Evolutionary conservation across 768 basidiomycete species (phyloP).

Genomic region (Lactarius pseudohatsudake): DNA sequence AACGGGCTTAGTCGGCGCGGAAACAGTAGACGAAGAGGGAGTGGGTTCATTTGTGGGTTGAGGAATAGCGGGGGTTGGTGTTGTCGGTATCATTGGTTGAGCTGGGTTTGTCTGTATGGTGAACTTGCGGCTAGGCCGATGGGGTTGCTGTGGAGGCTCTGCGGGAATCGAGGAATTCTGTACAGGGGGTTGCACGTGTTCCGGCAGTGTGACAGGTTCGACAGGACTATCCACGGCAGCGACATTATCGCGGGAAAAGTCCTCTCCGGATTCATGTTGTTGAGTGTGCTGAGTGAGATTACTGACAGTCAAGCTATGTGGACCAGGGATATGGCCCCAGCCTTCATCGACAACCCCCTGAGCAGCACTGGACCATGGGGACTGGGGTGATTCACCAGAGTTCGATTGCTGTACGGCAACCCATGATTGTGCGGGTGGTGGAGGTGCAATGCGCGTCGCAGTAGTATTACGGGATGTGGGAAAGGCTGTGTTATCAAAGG

Average conservation of each 20-base stretch:
- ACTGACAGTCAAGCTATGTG: conserved; percentile 54
- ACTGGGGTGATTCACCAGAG: conserved; percentile 35
- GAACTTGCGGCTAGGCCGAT: conserved; percentile 27
- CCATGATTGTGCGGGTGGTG: conserved; percentile 30
- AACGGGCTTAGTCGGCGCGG: conserved; percentile 48
- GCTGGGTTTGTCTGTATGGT: conserved; percentile 25
- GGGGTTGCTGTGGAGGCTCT: conserved; percentile 32
- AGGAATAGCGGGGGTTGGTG: conserved; percentile 22
- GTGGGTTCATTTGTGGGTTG: conserved; percentile 27
- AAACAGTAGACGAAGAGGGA: conserved; percentile 30
- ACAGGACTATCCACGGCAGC: conserved; percentile 28
- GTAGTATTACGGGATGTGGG: conserved; percentile 29
- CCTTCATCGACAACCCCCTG: conserved; percentile 46
- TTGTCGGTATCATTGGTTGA: conserved; percentile 24
- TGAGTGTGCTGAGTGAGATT: conserved; percentile 62
- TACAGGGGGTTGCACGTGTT: conserved; percentile 2
- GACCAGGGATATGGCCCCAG: conserved; percentile 44
- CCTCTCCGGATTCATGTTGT: conserved; percentile 44
- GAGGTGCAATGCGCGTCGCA: conserved; percentile 21
- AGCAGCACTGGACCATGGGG: conserved; percentile 56
- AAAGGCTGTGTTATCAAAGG: conserved; percentile 24
- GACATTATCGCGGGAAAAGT: conserved; percentile 17
- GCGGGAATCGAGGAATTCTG: conserved; percentile 14
- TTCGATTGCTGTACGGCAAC: conserved; percentile 17
- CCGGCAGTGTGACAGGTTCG: conserved; percentile 31